Evolutionary conservation across 2,329 filamentous ascomycete species (phyloP), one percentile per base, ranked within the genome.

Genomic region (Ceratocystis destructans): DNA sequence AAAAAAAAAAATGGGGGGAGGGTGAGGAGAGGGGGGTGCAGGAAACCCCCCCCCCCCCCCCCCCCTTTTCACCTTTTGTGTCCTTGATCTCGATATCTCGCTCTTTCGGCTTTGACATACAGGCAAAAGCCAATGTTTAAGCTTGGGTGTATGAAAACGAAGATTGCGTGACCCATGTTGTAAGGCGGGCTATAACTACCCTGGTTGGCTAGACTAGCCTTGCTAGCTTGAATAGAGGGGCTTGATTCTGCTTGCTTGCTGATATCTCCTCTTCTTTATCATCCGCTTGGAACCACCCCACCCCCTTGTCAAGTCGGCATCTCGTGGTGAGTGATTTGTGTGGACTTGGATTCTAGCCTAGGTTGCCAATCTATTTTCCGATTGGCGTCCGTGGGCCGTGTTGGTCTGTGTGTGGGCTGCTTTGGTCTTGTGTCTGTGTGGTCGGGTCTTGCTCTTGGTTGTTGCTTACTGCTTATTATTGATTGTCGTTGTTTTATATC

Each of bases 261-360:
- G 45, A 20, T 48, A 37, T 6, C 33, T 33, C 12, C 10, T 37
- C 33, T 20, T 53, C 48, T 25, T 15, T 25, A 10, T 25, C 8
- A 3, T 25, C 2, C 8, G 3, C 3, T n/a, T 37, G 0, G 33
- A 37, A 6, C 17, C 6, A n/a, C 46, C 46, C 15, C 20, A 3
- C 12, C 28, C 53, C 53, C 53, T 59, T 59, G 53, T 37, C n/a
- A 12, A 17, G 53, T 59, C 53, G 53, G 53, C 15, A 59, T 59
- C 53, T 59, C 53, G 53, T 59, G 53, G 53, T 59, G 53, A 59
- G 53, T 59, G 25, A 59, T 59, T 59, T 59, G 53, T 59, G 25
- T 59, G 53, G 46, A 22, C 46, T 50, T 50, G 46, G 48, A 25
- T 25, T 31, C n/a, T 59, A 12, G 28, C 53, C 22, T 31, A 12